Evolutionary conservation across 352 stramenopile genomes (phyloP), one percentile per base, ranked within the genome.

Genomic region (Phytopythium kandeliae): DNA sequence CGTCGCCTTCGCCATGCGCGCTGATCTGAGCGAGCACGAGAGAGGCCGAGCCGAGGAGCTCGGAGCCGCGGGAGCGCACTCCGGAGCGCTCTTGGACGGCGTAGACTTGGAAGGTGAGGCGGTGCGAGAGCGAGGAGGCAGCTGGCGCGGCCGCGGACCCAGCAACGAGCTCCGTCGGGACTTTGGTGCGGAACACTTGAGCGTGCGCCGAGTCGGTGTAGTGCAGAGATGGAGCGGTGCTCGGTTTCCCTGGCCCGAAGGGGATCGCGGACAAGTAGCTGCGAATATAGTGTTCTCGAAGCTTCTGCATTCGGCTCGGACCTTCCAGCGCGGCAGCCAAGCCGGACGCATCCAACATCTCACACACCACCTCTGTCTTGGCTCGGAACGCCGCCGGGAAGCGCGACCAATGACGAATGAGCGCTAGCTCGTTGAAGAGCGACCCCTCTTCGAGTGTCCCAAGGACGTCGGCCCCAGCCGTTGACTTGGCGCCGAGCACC

Each of bases 371-470:
- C 3, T 48, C 25, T 3, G 46, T 52, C 11, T 69, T 65, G 1
- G 72, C 74, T n/a, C 55, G 56, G 41, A 90, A 74, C 6, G 64
- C 45, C 0, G 72, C 74, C 24, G 60, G 60, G 33, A 71, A 51
- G 26, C 62, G 57, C 1, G 70, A 51, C 71, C 71, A 87, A 13
- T 34, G 53, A 17, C 62, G 60, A 40, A 90, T 81, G 10, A 90
- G 40, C 5, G 67, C 67, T 54, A 82, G 57, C 34, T 90, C 74
- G 33, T 90, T 90, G 34, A 86, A 71, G 21, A 69, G 30, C 2
- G 60, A 26, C 8, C 54, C 48, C 0, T 55, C 48, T 6, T 26
- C 30, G 8, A 89, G 24, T 2, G 35, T 51, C 31, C 69, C 69
- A n/a, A 78, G 49, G 28, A 60, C 21, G 26, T 70, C 58, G 6